Evolutionary conservation across 2,329 filamentous ascomycete species (phyloP).

Genomic region (Pseudogymnoascus destructans): DNA sequence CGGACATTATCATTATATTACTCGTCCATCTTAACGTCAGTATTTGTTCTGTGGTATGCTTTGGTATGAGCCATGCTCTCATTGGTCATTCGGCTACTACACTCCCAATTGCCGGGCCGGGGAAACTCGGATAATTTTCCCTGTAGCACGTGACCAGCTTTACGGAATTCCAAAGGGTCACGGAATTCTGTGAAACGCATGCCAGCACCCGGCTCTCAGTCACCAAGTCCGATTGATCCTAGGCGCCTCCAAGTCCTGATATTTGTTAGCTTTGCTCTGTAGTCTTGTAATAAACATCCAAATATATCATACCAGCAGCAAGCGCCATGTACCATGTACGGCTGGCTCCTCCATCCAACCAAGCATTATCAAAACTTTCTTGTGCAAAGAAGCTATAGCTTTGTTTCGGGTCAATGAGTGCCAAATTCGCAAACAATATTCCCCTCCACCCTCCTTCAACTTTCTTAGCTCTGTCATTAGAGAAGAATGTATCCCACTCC

Average conservation of each 20-base stretch:
- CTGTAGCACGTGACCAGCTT: neutral
- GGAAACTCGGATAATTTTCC: constrained; percentile 6
- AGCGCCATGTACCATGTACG: constrained; percentile 77
- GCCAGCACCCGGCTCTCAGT: neutral
- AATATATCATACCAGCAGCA: constrained; percentile 44
- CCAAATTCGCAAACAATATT: constrained; percentile 70
- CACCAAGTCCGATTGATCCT: neutral
- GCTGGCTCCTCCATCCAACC: constrained; percentile 71
- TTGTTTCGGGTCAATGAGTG: constrained; percentile 55
- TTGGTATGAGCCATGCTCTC: neutral
- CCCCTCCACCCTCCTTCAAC: constrained; percentile 74
- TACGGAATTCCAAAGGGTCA: no score
- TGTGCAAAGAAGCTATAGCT: constrained; percentile 66
- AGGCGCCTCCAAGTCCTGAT: constrained; percentile 1
- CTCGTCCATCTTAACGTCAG: constrained; percentile 2
- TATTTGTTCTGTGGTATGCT: neutral
- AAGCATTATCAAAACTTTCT: constrained; percentile 49
- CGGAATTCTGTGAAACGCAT: neutral
- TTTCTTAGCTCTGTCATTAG: constrained; percentile 46
- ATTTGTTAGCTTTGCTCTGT: neutral
- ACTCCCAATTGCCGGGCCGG: neutral
- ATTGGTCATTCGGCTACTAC: constrained; percentile 6
- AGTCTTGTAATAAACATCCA: neutral
- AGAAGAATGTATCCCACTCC: constrained; percentile 75
- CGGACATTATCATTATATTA: neutral